Percentiles rank a stretch among this genome's conserved stretches.
Conservation (phyloP, 1,139 yeast species). For the Hyphopichia wangnamkhiaoensis region DNA sequence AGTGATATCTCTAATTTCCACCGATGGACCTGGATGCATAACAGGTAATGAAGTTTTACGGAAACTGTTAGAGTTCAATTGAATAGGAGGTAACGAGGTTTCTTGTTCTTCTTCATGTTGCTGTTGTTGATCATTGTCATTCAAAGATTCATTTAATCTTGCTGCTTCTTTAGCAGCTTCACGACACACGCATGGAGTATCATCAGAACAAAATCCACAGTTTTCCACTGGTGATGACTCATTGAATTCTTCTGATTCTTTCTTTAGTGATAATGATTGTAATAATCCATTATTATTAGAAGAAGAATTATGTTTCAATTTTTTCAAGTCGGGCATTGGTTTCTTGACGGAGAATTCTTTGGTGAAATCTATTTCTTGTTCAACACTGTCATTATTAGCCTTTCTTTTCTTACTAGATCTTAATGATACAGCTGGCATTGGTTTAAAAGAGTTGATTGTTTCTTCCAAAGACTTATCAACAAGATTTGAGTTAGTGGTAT, state of each 20-base stretch:
- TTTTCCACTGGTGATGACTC: conserved; percentile 63
- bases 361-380: conserved; percentile 57
- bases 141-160: conserved; percentile 29
- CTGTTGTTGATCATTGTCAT: conserved; percentile 13
- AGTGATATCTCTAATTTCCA: conserved; percentile 48
- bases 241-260: conserved; percentile 23
- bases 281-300: conserved; percentile 7
- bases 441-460: conserved; percentile 45
- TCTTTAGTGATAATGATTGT: conserved; percentile 8
- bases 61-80: conserved; percentile 22
- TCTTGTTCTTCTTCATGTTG: conserved; percentile 21
- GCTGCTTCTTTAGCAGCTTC: conserved; percentile 72
- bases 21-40: conserved; percentile 67
- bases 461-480: conserved; percentile 25
- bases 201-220: conserved; percentile 93
- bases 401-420: conserved; percentile 34
- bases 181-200: conserved; percentile 88
- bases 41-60: conserved; percentile 52
- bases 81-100: conserved; percentile 40
- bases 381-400: conserved; percentile 4
- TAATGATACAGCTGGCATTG: conserved; percentile 64
- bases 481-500: conserved; percentile 11
- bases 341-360: conserved; percentile 39
- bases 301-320: conserved; percentile 15
- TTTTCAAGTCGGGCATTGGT: conserved; percentile 43